phyloP scores from a whole-genome alignment of 2,329 filamentous ascomycete species.

The Neopestalotiopsis sp. region DNA sequence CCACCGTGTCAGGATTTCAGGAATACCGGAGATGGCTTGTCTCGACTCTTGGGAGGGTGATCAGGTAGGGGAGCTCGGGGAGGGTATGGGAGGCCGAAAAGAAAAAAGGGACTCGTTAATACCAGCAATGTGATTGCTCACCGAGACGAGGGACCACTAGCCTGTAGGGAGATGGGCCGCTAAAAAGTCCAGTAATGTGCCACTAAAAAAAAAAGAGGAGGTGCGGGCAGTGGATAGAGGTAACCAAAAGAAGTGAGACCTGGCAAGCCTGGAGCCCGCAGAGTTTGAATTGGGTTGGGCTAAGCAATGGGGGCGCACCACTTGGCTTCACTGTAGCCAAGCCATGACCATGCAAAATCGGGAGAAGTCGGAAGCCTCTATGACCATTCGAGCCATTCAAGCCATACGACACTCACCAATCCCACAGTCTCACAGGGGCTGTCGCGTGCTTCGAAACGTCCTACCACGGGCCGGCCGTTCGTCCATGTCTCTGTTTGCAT shows the following conservation, averaged over 20 bases:
- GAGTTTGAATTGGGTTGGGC: constrained; percentile 4
- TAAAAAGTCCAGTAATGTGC: background rate
- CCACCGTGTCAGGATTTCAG: constrained; percentile 11
- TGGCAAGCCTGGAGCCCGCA: background rate
- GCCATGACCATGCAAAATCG: constrained; percentile 10
- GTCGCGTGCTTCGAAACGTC: constrained; percentile 15
- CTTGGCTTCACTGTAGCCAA: background rate
- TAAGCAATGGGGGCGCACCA: constrained; percentile 5
- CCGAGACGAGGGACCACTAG: background rate
- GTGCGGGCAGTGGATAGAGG: background rate
- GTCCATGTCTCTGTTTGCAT: background rate
- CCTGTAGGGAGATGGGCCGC: background rate
- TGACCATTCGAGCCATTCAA: background rate
- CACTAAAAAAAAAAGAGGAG: background rate
- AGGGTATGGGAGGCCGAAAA: background rate
- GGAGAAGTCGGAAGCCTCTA: constrained; percentile 14
- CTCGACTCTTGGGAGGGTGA: background rate
- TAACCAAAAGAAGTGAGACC: background rate
- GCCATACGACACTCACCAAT: too few species aligned
- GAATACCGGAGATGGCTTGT: constrained; percentile 11
- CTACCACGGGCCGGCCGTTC: background rate
- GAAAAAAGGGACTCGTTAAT: background rate
- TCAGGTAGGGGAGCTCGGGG: background rate
- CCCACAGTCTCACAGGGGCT: background rate
- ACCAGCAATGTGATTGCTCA: background rate